These are phyloP conservation scores for Gracilaria gracilis DNA, from an alignment of 23 red algal species.

Conservation along the genomic window DNA sequence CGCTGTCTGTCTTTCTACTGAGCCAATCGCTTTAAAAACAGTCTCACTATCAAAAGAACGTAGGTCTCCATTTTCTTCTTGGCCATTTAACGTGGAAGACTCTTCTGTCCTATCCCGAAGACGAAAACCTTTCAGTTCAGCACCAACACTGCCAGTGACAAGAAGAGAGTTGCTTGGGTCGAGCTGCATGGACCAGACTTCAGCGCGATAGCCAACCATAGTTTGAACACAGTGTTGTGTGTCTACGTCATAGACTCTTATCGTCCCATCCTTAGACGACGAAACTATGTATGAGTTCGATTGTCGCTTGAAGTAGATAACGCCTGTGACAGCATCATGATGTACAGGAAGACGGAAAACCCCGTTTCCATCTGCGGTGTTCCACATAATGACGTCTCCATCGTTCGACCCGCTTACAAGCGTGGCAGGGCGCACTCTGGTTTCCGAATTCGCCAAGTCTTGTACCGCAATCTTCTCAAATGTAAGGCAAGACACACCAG, in stretches of 20 bases:
- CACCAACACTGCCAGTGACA: conserved; percentile 62
- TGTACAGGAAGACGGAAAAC: conserved; percentile 79
- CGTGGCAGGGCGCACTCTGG: conserved; percentile 6
- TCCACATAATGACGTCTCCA: conserved; percentile 86
- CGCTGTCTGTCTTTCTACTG: conserved; percentile 25
- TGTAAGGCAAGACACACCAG: conserved; percentile 49
- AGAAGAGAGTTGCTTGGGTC: conserved; percentile 53
- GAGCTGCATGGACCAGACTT: conserved; percentile 64
- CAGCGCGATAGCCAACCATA: conserved; percentile 79
- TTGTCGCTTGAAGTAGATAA: conserved; percentile 41
- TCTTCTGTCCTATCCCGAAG: neutral
- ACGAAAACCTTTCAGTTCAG: conserved; percentile 59
- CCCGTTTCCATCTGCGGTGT: conserved; percentile 61
- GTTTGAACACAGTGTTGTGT: conserved; percentile 89
- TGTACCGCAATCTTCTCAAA: conserved; percentile 32
- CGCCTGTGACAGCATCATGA: conserved; percentile 64
- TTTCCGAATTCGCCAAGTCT: neutral
- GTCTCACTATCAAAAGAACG: conserved; percentile 10
- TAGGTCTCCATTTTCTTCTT: neutral
- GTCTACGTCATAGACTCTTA: conserved; percentile 71
- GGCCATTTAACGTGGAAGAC: neutral
- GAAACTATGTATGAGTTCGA: conserved; percentile 47
- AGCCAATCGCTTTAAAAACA: conserved; percentile 34
- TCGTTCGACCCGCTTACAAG: conserved; percentile 77
- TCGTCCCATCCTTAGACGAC: conserved; percentile 75